These are phyloP conservation scores for Piper betle DNA, from an alignment of 164 flowering plant species.

Conservation along the genomic window DNA sequence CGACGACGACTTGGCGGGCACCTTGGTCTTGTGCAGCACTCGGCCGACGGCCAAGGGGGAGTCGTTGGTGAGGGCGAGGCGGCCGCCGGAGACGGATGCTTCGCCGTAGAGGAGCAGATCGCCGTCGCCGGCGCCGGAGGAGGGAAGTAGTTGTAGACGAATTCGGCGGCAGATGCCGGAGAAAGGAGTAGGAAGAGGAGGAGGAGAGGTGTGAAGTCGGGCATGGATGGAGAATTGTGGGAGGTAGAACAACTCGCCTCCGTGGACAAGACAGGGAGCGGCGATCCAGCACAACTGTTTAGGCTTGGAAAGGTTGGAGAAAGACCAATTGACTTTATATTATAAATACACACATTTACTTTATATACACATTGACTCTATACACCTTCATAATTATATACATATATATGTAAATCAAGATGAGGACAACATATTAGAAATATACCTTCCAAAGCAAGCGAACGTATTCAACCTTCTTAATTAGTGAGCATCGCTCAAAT, in stretches of 20 bases:
- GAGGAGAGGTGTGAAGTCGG: not conserved
- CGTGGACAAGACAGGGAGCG: no score
- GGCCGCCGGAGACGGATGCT: conserved; percentile 11
- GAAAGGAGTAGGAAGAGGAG: conserved; percentile 4
- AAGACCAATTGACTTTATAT: no score
- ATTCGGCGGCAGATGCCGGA: conserved; percentile 9
- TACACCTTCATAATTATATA: no score
- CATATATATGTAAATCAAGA: no score
- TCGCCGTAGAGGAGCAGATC: conserved; percentile 15
- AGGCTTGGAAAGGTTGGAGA: no score
- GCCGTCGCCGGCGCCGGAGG: not conserved
- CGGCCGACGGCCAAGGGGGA: conserved; percentile 18
- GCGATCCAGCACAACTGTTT: no score
- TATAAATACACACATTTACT: no score
- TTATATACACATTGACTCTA: no score
- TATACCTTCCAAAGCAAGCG: no score
- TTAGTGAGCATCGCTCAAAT: no score
- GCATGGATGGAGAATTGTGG: not conserved
- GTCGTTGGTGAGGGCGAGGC: conserved; percentile 18
- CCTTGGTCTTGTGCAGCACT: conserved; percentile 17
- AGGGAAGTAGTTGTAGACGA: conserved; percentile 17
- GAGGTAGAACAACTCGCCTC: not conserved
- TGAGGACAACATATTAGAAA: no score
- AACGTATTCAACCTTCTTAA: no score
- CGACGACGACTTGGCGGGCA: conserved; percentile 15